Conservation (phyloP, 2,329 filamentous ascomycete genomes). For the Colletotrichum lini region DNA sequence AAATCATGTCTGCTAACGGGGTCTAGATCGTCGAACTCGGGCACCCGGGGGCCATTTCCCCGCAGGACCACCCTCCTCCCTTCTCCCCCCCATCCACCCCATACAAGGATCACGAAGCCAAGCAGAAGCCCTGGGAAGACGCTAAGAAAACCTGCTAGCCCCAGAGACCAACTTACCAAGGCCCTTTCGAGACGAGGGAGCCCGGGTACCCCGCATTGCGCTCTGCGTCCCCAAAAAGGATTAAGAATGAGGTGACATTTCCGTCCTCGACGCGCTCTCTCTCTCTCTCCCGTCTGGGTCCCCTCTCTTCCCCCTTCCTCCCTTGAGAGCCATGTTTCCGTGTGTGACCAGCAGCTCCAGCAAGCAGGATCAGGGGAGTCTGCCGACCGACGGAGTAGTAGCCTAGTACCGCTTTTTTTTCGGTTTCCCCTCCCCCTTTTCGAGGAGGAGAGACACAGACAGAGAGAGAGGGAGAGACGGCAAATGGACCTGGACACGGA, state of each 20-base stretch:
- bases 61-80: conserved; percentile 6
- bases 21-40: conserved; percentile 20
- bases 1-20: neutral
- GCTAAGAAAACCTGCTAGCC: neutral
- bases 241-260: conserved; percentile 41
- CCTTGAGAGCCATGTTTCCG: conserved; percentile 34
- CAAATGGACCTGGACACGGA: conserved; percentile 36
- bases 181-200: neutral
- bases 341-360: conserved; percentile 31
- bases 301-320: conserved; percentile 25
- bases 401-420: neutral
- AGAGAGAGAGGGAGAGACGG: neutral
- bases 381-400: conserved; percentile 13
- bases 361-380: conserved; percentile 37
- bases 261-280: conserved; percentile 25
- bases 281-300: conserved; percentile 14
- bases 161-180: too few relatives aligned
- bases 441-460: neutral
- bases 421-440: neutral
- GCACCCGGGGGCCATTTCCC: conserved; percentile 20
- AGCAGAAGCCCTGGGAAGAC: neutral
- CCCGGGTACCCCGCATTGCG: conserved; percentile 39
- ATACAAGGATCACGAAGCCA: conserved; percentile 19
- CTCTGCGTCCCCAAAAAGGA: conserved; percentile 36
- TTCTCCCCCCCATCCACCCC: too few relatives aligned